Base-by-base conservation (phyloP, 345 rosid species). In the Corymbia maculata region DNA sequence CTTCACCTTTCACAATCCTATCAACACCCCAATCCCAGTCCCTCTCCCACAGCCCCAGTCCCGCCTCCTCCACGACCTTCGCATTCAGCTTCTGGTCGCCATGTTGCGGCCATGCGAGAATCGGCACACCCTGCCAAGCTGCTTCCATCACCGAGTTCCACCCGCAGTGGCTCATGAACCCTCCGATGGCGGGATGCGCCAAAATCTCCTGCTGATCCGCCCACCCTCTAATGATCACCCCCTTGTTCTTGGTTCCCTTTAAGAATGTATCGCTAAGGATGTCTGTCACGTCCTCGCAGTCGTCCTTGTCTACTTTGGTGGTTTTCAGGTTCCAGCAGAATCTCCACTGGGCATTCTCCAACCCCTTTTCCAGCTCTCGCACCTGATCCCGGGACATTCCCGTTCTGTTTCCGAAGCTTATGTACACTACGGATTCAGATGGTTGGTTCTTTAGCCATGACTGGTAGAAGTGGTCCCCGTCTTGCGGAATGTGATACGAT, bases 11-110 rank as follows among this genome's bases (percentile, higher is more conserved):
- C 68, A 92, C 91, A 70, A 91, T 24, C 26, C 50, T 70, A 47
- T 52, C 61, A 3, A 22, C 42, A 21, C 88, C 91, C 93, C 89
- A 87, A 59, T 92, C 92, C 94, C 93, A 91, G 21, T 59, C 88
- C 86, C 86, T 86, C 82, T 51, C 66, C 89, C 91, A 87, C 45
- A 88, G 49, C 87, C 94, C 94, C 86, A 90, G 59, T 55, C 92
- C 93, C 28, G 86, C 53, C 21, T 30, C 68, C 86, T 88, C 93
- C 84, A 90, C 85, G 22, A 86, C 75, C 79, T 91, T 91, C 7
- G 93, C 93, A 51, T 92, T 93, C 59, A 89, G 28, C 87, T 87
- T 91, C 86, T 93, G 94, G 86, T 94, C 94, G n/a, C 94, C 96
- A 6, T 79, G 42, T 11, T 86, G 88, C 1, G 94, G 93, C 94